Evolutionary conservation across 2,329 filamentous ascomycete species (phyloP).

Genomic region (Aspergillus sp.): DNA sequence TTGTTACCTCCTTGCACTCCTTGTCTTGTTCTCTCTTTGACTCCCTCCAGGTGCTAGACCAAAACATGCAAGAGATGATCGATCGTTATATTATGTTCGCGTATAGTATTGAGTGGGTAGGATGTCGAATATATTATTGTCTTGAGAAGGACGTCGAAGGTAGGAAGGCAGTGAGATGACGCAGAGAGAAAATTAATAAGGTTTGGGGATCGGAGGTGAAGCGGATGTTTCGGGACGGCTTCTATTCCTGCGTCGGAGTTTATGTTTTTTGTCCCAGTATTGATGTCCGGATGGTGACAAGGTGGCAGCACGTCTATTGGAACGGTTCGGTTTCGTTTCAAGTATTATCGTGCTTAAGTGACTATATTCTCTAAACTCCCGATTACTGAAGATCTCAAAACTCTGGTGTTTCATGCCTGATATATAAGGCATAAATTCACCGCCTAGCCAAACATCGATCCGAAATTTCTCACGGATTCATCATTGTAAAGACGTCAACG

Average conservation of each 20-base stretch:
- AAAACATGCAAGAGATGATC: neutral
- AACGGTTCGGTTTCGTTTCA: neutral
- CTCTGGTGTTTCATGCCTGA: neutral
- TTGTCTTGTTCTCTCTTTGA: too few species aligned
- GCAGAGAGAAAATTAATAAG: slow-evolving; percentile 8
- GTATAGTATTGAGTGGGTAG: neutral
- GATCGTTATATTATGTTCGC: neutral
- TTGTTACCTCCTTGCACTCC: neutral
- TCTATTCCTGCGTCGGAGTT: slow-evolving; percentile 7
- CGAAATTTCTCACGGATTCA: slow-evolving; percentile 16
- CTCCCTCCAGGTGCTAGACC: too few species aligned
- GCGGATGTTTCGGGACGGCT: slow-evolving; percentile 1
- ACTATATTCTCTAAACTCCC: neutral
- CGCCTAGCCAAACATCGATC: slow-evolving; percentile 9
- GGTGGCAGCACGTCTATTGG: neutral
- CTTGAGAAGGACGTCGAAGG: neutral
- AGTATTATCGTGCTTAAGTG: neutral
- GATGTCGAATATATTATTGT: neutral
- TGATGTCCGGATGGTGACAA: neutral
- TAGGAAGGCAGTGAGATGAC: slow-evolving; percentile 9
- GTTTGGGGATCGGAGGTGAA: slow-evolving; percentile 9
- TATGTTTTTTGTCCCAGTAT: neutral
- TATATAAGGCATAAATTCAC: slow-evolving; percentile 6
- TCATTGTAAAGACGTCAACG: neutral
- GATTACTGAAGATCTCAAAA: neutral